Percentiles rank a stretch among this genome's conserved stretches.
Evolutionary conservation across 257 asterid genomes (phyloP).

Genomic region (Jaltomata sinuosa): DNA sequence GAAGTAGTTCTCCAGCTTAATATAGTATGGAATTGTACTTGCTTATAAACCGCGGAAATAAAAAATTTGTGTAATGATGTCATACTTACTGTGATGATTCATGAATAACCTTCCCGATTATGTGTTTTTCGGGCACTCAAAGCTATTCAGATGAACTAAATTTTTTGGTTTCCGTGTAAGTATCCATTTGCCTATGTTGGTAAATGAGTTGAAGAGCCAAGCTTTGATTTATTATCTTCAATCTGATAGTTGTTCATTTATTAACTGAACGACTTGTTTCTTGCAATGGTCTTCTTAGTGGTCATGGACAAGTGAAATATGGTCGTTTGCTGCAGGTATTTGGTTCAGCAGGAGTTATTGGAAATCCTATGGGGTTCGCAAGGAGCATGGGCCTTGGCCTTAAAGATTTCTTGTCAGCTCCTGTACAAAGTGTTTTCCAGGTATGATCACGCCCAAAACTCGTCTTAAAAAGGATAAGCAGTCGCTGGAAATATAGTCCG

Average conservation of each 20-base stretch:
- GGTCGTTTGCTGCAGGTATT: slow-evolving; percentile 47
- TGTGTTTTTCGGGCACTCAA: neutral
- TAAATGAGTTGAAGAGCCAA: neutral
- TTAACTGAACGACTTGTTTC: neutral
- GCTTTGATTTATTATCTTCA: neutral
- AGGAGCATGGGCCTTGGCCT: slow-evolving; percentile 91
- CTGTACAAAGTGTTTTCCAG: slow-evolving; percentile 74
- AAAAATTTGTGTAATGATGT: neutral
- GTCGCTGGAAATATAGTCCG: no score
- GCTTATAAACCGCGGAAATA: neutral
- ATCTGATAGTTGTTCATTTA: neutral
- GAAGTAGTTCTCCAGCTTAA: neutral
- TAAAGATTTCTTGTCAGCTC: slow-evolving; percentile 88
- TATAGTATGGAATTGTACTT: neutral
- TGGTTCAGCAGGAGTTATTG: slow-evolving; percentile 98
- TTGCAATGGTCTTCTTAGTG: neutral
- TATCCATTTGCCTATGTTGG: neutral
- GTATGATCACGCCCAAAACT: no score
- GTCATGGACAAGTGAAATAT: neutral
- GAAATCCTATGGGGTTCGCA: slow-evolving; percentile 94
- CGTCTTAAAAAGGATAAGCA: no score
- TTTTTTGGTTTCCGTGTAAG: neutral
- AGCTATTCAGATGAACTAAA: neutral
- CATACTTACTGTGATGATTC: neutral
- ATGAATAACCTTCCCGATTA: neutral